Percentiles rank a stretch among this genome's conserved stretches.
phyloP scores from a whole-genome alignment of 306 rosid species.

The Echinosophora koreensis region DNA sequence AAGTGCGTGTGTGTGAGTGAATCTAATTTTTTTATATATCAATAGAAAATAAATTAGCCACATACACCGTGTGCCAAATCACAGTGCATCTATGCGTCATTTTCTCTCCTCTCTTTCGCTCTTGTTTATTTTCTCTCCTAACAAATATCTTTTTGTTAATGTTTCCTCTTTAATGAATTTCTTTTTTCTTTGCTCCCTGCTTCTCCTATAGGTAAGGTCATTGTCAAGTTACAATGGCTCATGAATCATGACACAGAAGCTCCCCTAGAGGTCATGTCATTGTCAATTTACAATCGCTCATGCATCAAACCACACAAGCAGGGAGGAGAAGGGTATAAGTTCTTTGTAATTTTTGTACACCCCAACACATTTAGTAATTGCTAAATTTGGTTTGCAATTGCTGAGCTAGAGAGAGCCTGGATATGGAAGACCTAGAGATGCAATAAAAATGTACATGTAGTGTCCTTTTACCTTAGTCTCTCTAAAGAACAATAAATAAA shows the following conservation, averaged over 20 bases:
- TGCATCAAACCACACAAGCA: background rate
- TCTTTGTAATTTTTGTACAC: background rate
- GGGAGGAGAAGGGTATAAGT: background rate
- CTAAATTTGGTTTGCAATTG: slow-evolving; percentile 33
- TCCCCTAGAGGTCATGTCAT: slow-evolving; percentile 1
- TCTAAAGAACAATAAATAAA: background rate
- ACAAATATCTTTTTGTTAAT: no score
- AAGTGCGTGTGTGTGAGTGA: no score
- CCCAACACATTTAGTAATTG: slow-evolving; percentile 40
- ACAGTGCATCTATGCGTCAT: no score
- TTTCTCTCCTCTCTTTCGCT: no score
- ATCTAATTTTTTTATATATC: no score
- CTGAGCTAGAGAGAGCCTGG: background rate
- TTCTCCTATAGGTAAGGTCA: background rate
- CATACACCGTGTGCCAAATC: no score
- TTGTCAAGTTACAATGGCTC: background rate
- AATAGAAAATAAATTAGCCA: no score
- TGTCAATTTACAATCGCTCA: slow-evolving; percentile 3
- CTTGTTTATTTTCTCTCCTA: no score
- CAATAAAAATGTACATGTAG: background rate
- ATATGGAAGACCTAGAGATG: slow-evolving; percentile 32
- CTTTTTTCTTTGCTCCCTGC: no score
- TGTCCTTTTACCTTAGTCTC: background rate
- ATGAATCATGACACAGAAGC: background rate
- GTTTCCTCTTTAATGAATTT: no score